Evolutionary conservation across 176 grass and related monocot genomes (phyloP).

Genomic region (Chrysopogon serrulatus): DNA sequence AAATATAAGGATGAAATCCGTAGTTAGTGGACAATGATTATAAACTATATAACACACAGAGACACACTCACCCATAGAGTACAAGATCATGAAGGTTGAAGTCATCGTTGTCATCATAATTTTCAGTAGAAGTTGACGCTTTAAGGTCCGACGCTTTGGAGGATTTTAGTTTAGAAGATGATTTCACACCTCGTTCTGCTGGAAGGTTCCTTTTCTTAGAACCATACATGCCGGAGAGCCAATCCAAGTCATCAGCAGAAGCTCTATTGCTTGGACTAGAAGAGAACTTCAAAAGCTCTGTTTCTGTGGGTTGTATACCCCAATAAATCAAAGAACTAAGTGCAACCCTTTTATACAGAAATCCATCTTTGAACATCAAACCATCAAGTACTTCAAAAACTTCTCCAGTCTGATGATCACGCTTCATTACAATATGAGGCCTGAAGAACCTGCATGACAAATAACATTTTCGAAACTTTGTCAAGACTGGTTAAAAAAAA

Average conservation of each 20-base stretch:
- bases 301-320: constrained; percentile 77
- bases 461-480: constrained; percentile 13
- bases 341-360: constrained; percentile 78
- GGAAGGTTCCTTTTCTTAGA: constrained; percentile 47
- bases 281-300: constrained; percentile 80
- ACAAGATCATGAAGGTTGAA: constrained; percentile 92
- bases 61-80: constrained; percentile 73
- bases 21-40: not conserved
- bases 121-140: constrained; percentile 44
- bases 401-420: constrained; percentile 83
- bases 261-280: constrained; percentile 47
- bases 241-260: constrained; percentile 64
- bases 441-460: constrained; percentile 61
- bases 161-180: constrained; percentile 40
- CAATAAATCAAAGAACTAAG: constrained; percentile 88
- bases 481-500: constrained; percentile 15
- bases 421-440: constrained; percentile 71
- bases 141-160: constrained; percentile 58
- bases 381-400: constrained; percentile 88
- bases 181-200: constrained; percentile 12
- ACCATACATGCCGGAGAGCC: constrained; percentile 72
- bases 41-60: not conserved
- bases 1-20: constrained; percentile 13
- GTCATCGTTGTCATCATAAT: constrained; percentile 42
- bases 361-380: constrained; percentile 96